Evolutionary conservation across 768 basidiomycete species (phyloP).

Genomic region (Russula foetens): DNA sequence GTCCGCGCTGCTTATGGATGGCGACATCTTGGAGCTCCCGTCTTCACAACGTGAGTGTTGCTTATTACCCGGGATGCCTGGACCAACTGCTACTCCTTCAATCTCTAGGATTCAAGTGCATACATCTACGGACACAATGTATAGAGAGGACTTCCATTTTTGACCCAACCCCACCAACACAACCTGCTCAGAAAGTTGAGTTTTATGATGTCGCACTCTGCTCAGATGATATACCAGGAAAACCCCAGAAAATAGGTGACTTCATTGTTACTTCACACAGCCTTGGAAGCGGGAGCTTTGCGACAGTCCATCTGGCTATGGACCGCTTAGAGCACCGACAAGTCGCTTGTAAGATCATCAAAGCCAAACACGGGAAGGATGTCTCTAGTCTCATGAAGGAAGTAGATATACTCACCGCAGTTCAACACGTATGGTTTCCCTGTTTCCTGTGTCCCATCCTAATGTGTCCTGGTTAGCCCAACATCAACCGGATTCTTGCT

Average conservation of each 20-base stretch:
- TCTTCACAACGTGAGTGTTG: conserved; percentile 45
- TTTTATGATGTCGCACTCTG: not conserved
- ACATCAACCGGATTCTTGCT: conserved; percentile 71
- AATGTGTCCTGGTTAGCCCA: conserved; percentile 42
- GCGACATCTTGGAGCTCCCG: conserved; percentile 62
- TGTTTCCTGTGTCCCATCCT: not conserved
- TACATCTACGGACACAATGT: conserved; percentile 46
- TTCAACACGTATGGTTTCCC: conserved; percentile 52
- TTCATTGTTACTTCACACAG: conserved; percentile 74
- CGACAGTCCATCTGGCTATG: conserved; percentile 71
- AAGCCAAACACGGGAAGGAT: conserved; percentile 51
- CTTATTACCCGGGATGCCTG: not conserved
- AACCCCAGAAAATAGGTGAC: conserved; percentile 46
- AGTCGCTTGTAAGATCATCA: conserved; percentile 80
- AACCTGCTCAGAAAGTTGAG: conserved; percentile 46
- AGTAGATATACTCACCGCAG: conserved; percentile 59
- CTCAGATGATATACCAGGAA: not conserved
- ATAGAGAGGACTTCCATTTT: conserved; percentile 47
- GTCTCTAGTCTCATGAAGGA: conserved; percentile 65
- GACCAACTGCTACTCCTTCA: not conserved
- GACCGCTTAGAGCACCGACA: conserved; percentile 57
- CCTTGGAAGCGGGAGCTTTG: conserved; percentile 75
- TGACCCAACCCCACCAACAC: conserved; percentile 52
- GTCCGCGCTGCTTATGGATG: conserved; percentile 68
- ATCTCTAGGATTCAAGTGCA: conserved; percentile 54